Conservation (phyloP, 306 rosid species). For the Trifolium fragiferum region DNA sequence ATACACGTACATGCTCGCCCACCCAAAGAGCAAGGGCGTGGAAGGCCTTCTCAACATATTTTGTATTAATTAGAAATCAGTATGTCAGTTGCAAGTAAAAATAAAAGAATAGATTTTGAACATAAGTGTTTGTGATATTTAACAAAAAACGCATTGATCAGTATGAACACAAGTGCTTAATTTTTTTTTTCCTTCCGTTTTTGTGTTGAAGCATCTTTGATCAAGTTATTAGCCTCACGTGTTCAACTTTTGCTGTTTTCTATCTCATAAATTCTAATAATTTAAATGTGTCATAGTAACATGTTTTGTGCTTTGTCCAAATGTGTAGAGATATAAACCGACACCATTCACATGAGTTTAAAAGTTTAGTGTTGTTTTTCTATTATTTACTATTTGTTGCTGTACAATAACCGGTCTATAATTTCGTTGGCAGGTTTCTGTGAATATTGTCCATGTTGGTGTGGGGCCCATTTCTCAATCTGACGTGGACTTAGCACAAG, state of each 20-base stretch:
- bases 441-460: constrained; percentile 88
- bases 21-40: not conserved
- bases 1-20: not conserved
- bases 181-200: not conserved
- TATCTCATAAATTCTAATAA: not conserved
- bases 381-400: constrained; percentile 34
- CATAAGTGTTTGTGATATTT: not conserved
- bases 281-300: constrained; percentile 1
- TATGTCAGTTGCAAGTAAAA: not conserved
- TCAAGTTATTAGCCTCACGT: constrained; percentile 11
- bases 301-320: constrained; percentile 30
- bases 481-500: constrained; percentile 89
- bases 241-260: constrained; percentile 21
- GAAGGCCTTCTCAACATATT: constrained; percentile 11
- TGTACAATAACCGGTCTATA: constrained; percentile 35
- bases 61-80: constrained; percentile 22
- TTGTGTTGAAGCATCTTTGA: constrained; percentile 5
- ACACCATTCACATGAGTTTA: constrained; percentile 1
- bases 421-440: constrained; percentile 66
- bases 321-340: not conserved
- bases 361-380: constrained; percentile 30
- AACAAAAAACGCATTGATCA: not conserved
- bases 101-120: not conserved
- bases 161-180: not conserved
- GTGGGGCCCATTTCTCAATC: constrained; percentile 92